Evolutionary conservation across 78 protist species (phyloP).

Genomic region (Protostelium mycophagum): DNA sequence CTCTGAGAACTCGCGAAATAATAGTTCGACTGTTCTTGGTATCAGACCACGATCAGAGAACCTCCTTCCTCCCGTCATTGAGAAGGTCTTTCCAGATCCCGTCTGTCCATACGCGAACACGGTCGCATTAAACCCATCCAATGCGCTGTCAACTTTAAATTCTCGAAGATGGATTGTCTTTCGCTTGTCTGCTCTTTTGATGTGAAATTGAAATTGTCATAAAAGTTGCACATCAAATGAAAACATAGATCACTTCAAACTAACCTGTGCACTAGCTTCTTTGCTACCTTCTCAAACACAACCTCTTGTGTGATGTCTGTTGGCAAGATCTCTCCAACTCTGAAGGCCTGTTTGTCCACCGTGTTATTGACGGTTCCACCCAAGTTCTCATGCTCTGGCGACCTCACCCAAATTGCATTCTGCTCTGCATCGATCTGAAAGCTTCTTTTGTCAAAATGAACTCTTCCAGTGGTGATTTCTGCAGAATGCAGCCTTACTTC

Average conservation of each 20-base stretch:
- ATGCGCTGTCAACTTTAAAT: background rate
- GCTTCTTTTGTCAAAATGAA: background rate
- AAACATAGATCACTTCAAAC: background rate
- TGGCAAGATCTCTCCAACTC: conserved; percentile 27
- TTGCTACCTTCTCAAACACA: conserved; percentile 16
- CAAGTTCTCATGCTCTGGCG: background rate
- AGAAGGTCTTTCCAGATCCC: conserved; percentile 70
- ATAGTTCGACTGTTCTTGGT: background rate
- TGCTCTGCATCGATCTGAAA: background rate
- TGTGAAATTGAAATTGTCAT: no score
- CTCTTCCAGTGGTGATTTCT: background rate
- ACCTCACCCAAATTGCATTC: background rate
- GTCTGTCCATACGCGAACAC: conserved; percentile 67
- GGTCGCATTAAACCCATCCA: conserved; percentile 56
- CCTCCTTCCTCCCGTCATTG: conserved; percentile 55
- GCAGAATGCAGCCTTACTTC: background rate
- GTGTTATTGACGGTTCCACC: background rate
- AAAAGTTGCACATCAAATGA: no score
- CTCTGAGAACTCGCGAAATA: background rate
- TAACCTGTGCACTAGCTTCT: background rate
- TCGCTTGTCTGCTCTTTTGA: no score
- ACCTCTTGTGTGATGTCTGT: conserved; percentile 28
- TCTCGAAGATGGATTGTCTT: no score
- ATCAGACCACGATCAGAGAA: background rate
- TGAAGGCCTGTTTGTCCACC: conserved; percentile 11